Percentiles rank a stretch among this genome's conserved stretches.
phyloP scores from a whole-genome alignment of 139 green algal species.

The Nannochloris sp. region DNA sequence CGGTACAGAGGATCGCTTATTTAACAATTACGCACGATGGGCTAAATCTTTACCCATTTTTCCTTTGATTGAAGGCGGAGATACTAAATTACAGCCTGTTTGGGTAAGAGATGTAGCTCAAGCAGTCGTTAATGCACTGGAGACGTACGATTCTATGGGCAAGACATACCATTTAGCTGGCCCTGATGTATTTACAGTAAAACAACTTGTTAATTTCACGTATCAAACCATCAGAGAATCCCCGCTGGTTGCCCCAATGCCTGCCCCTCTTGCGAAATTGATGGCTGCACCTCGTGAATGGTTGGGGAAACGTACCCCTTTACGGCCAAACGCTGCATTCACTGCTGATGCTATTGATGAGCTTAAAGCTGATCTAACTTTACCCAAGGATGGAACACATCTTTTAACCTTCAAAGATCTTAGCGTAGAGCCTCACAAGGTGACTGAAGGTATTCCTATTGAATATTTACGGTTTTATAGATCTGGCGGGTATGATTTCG shows the following conservation, averaged over 20 bases:
- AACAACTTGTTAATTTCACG: constrained; percentile 30
- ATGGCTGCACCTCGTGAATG: constrained; percentile 22
- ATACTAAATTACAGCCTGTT: constrained; percentile 47
- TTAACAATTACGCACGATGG: constrained; percentile 72
- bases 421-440: constrained; percentile 44
- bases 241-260: constrained; percentile 17
- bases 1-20: constrained; percentile 87
- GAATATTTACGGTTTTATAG: constrained; percentile 70
- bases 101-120: constrained; percentile 64
- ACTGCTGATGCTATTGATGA: constrained; percentile 62
- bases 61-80: constrained; percentile 69
- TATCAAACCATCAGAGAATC: constrained; percentile 46
- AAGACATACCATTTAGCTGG: constrained; percentile 83
- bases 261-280: constrained; percentile 18
- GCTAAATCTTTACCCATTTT: constrained; percentile 48
- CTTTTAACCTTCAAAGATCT: constrained; percentile 53
- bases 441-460: constrained; percentile 66
- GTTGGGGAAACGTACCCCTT: constrained; percentile 10
- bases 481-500: constrained; percentile 62
- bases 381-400: constrained; percentile 1
- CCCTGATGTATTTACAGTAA: constrained; percentile 65
- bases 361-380: constrained; percentile 11
- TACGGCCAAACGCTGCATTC: constrained; percentile 45
- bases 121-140: constrained; percentile 50
- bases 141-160: constrained; percentile 48